These are phyloP conservation scores for Talinum fruticosum DNA, from an alignment of 148 eudicot species.

Conservation along the genomic window DNA sequence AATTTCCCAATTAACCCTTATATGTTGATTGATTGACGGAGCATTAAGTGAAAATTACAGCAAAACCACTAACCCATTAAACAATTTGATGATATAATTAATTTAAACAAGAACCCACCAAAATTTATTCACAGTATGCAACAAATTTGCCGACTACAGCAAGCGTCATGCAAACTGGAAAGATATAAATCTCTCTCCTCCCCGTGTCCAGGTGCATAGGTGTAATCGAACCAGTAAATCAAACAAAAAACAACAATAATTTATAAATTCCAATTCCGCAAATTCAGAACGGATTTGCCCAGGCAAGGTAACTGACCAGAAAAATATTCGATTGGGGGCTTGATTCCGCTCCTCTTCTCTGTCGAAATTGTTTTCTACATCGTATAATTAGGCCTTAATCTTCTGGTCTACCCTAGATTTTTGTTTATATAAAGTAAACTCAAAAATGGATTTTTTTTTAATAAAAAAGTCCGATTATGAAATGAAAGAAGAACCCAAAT, in stretches of 20 bases:
- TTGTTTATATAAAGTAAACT: not conserved
- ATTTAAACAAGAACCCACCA: not conserved
- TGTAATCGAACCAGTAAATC: slow-evolving; percentile 16
- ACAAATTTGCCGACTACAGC: slow-evolving; percentile 14
- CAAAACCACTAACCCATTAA: not conserved
- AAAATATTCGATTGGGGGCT: not conserved
- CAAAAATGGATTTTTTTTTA: no score
- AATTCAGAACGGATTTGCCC: not conserved
- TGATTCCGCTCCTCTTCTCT: not conserved
- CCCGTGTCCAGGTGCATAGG: slow-evolving; percentile 8
- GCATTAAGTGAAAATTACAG: slow-evolving; percentile 10
- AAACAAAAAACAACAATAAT: not conserved
- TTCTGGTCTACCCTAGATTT: not conserved
- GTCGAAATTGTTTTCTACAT: not conserved
- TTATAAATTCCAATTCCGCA: not conserved
- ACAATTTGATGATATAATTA: not conserved
- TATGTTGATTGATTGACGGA: not conserved
- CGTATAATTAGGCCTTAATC: not conserved
- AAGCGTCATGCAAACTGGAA: slow-evolving; percentile 14
- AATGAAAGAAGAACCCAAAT: slow-evolving; percentile 1
- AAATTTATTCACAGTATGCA: slow-evolving; percentile 1
- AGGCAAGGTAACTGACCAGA: slow-evolving; percentile 8
- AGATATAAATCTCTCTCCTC: not conserved
- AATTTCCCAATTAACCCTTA: slow-evolving; percentile 14
- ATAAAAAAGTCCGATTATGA: not conserved